Conservation (phyloP, 768 basidiomycete species). For the Coprinopsis sp. region DNA sequence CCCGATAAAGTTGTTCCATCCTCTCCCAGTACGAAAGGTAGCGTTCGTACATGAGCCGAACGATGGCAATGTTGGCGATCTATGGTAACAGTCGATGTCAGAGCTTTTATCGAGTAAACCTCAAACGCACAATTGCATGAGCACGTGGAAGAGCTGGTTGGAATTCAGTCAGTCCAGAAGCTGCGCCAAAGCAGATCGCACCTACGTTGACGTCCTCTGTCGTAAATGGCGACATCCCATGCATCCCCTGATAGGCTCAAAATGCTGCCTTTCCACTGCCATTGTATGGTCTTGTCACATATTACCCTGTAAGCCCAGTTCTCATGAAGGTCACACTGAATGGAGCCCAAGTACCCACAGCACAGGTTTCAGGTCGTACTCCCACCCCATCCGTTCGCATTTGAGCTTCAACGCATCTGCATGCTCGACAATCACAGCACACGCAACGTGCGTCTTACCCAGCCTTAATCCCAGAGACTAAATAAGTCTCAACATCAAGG, state of each 20-base stretch:
- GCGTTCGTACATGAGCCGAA: background rate
- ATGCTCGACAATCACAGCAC: background rate
- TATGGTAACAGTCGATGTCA: background rate
- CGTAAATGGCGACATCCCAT: background rate
- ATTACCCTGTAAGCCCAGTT: background rate
- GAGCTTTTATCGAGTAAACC: background rate
- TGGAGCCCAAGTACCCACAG: conserved; percentile 5
- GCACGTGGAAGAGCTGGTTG: background rate
- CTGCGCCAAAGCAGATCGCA: background rate
- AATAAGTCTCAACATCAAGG: background rate
- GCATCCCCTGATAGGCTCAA: background rate
- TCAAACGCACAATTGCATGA: background rate
- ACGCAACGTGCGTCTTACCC: conserved; percentile 5
- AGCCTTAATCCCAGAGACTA: background rate
- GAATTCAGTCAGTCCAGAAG: background rate
- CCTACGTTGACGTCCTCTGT: background rate
- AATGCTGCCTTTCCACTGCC: background rate
- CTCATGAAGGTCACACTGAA: background rate
- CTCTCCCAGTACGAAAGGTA: background rate
- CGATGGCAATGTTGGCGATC: background rate
- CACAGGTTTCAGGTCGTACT: background rate
- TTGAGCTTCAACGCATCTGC: background rate
- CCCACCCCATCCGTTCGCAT: background rate
- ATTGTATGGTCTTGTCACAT: background rate
- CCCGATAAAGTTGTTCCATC: background rate